phyloP scores from a whole-genome alignment of 2,329 filamentous ascomycete species.

The Dactylonectria macrodidyma region DNA sequence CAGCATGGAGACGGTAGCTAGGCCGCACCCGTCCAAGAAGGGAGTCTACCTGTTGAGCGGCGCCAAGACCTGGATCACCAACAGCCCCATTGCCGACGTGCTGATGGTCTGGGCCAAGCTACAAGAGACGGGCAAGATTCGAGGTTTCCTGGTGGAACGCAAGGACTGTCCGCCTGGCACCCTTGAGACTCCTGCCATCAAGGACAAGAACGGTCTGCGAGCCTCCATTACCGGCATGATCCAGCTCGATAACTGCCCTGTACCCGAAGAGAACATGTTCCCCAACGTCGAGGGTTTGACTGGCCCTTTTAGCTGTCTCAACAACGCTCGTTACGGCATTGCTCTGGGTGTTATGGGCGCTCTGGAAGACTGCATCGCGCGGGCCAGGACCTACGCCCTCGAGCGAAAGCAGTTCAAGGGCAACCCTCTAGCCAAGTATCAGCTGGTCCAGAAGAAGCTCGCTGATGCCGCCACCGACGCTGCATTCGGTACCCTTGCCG shows the following conservation, averaged over 20 bases:
- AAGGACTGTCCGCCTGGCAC: slow-evolving; percentile 88
- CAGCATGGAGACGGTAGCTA: slow-evolving; percentile 91
- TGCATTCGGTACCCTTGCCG: slow-evolving; percentile 90
- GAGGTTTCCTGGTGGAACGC: slow-evolving; percentile 91
- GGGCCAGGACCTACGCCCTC: slow-evolving; percentile 88
- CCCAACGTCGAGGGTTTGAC: slow-evolving; percentile 87
- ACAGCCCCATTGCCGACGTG: slow-evolving; percentile 90
- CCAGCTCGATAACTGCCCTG: slow-evolving; percentile 90
- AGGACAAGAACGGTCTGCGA: slow-evolving; percentile 94
- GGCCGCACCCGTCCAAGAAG: slow-evolving; percentile 85
- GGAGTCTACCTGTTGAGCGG: slow-evolving; percentile 86
- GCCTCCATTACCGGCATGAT: slow-evolving; percentile 99
- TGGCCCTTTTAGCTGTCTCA: slow-evolving; percentile 94
- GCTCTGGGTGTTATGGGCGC: slow-evolving; percentile 95
- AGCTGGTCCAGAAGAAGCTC: slow-evolving; percentile 98
- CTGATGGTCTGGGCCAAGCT: slow-evolving; percentile 94
- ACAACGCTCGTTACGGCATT: slow-evolving; percentile 94
- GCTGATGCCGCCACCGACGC: slow-evolving; percentile 93
- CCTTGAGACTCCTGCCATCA: slow-evolving; percentile 90
- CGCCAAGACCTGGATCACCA: slow-evolving; percentile 96
- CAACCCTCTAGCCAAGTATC: slow-evolving; percentile 95
- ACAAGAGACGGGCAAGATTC: slow-evolving; percentile 91
- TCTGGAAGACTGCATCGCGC: slow-evolving; percentile 88
- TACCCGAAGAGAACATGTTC: slow-evolving; percentile 94
- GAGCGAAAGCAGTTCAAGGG: slow-evolving; percentile 97